Conservation (phyloP, 192 early-diverging fungal species). For the Backusella sp. region DNA sequence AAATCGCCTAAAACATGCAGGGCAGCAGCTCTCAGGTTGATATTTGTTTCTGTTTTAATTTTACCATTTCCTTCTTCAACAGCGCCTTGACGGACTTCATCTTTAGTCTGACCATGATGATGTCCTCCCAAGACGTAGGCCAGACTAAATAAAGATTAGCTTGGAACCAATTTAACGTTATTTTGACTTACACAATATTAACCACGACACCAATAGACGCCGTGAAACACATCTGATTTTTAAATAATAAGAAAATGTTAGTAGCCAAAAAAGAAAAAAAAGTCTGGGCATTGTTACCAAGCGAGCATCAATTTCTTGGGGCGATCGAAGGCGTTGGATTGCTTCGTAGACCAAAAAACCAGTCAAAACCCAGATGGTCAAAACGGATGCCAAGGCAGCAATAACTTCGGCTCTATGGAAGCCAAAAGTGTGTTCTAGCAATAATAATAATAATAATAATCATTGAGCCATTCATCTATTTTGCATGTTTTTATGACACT, state of each 20-base stretch:
- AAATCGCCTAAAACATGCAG: slow-evolving; percentile 83
- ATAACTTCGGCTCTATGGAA: slow-evolving; percentile 79
- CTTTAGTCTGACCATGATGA: slow-evolving; percentile 29
- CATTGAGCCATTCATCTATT: not conserved
- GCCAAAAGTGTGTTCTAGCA: slow-evolving; percentile 62
- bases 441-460: no score
- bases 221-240: slow-evolving; percentile 59
- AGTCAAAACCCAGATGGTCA: slow-evolving; percentile 78
- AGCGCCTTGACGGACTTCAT: slow-evolving; percentile 26
- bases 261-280: not conserved
- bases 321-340: slow-evolving; percentile 59
- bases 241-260: not conserved
- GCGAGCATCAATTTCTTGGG: slow-evolving; percentile 60
- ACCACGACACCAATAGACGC: slow-evolving; percentile 73
- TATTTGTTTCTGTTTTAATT: slow-evolving; percentile 41
- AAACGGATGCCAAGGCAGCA: slow-evolving; percentile 71
- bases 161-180: not conserved
- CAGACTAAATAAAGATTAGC: slow-evolving; percentile 34
- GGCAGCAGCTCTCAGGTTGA: slow-evolving; percentile 70
- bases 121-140: slow-evolving; percentile 56
- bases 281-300: slow-evolving; percentile 29
- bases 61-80: not conserved
- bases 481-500: slow-evolving; percentile 4
- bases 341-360: slow-evolving; percentile 66
- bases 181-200: slow-evolving; percentile 54